Conservation (phyloP, 1,139 yeast genomes). For the Suhomyces chickasaworum region DNA sequence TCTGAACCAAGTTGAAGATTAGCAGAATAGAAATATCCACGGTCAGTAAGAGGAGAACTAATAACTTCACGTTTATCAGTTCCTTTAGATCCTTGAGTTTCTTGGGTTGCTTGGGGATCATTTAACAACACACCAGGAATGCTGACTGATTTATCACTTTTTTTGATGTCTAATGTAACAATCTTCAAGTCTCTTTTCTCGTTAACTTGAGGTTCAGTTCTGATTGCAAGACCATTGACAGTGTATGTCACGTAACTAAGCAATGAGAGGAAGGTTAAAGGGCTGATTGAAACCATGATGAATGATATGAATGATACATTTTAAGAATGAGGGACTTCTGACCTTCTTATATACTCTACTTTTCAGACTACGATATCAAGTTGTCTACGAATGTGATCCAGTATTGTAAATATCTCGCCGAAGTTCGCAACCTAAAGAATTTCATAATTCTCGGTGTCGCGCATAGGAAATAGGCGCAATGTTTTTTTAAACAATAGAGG, state of each 20-base stretch:
- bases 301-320: not conserved
- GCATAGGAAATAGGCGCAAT: not conserved
- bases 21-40: constrained; percentile 6
- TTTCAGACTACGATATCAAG: not conserved
- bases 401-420: not conserved
- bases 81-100: no score
- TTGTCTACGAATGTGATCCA: not conserved
- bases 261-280: not conserved
- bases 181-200: constrained; percentile 2
- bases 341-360: not conserved
- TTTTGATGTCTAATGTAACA: not conserved
- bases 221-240: not conserved
- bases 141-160: not conserved
- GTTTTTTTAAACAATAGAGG: not conserved
- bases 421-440: not conserved
- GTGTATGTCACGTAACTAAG: not conserved
- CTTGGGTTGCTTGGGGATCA: no score
- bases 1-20: no score
- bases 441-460: not conserved
- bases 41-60: not conserved
- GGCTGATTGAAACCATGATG: not conserved
- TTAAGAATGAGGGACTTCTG: not conserved
- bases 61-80: not conserved
- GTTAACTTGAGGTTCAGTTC: not conserved
- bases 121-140: not conserved